These are phyloP conservation scores for Hanseniaspora clermontiae DNA, from an alignment of 805 yeast genomes.

Conservation along the genomic window DNA sequence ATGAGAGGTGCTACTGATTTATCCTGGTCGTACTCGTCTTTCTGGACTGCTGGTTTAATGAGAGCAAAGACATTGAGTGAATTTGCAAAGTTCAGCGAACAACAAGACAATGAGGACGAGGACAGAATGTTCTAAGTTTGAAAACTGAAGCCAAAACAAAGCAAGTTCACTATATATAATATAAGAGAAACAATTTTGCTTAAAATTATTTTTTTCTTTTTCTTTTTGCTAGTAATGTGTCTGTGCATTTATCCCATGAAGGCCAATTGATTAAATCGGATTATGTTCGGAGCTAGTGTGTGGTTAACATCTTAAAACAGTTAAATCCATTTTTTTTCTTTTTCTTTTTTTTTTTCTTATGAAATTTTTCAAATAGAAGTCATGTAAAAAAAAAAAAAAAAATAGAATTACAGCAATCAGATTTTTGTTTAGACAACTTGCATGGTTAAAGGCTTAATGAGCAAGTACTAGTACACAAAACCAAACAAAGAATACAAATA, in stretches of 20 bases:
- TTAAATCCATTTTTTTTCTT: background rate
- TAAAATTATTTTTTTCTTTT: no score
- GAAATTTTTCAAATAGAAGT: background rate
- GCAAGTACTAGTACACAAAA: background rate
- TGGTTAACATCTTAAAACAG: background rate
- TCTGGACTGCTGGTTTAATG: constrained; percentile 58
- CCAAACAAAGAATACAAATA: background rate
- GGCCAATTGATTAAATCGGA: no score
- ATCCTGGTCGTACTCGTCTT: constrained; percentile 83
- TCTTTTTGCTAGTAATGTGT: no score
- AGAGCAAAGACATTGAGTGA: constrained; percentile 31
- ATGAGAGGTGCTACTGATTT: constrained; percentile 79
- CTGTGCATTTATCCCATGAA: no score
- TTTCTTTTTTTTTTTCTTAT: background rate
- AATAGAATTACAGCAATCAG: background rate
- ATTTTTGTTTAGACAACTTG: background rate
- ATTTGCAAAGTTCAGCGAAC: constrained; percentile 5
- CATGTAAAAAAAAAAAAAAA: background rate
- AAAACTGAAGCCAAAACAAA: no score
- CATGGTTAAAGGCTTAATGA: no score
- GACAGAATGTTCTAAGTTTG: background rate
- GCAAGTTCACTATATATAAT: no score
- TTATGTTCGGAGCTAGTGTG: no score
- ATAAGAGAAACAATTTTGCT: no score
- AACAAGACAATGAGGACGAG: background rate